Percentiles rank a stretch among this genome's conserved stretches.
Conservation (phyloP, 495 filamentous ascomycete species). For the Articulospora tetracladia region DNA sequence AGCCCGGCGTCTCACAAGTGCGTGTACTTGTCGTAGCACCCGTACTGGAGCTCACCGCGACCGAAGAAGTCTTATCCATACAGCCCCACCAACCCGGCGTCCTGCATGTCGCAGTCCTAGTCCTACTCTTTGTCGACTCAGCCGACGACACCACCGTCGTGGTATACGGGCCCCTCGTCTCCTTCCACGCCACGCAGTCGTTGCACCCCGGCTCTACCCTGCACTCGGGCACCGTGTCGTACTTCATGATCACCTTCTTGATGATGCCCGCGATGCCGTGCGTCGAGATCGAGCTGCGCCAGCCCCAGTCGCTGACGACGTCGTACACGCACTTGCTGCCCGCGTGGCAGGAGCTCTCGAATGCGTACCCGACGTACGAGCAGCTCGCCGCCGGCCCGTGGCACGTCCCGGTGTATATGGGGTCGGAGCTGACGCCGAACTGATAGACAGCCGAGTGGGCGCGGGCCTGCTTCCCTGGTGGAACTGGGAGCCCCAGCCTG, state of each 20-base stretch:
- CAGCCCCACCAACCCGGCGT: not conserved
- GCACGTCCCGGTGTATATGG: constrained; percentile 86
- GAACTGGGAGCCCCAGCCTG: constrained; percentile 77
- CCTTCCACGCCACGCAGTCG: constrained; percentile 90
- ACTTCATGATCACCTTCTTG: constrained; percentile 72
- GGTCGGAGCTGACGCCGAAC: constrained; percentile 91
- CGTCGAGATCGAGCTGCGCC: constrained; percentile 77
- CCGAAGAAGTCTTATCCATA: not conserved
- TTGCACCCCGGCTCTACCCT: constrained; percentile 63
- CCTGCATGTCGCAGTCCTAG: not conserved
- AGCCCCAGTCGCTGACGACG: constrained; percentile 80
- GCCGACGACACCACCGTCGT: constrained; percentile 60
- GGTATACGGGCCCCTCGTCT: constrained; percentile 73
- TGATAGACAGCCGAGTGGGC: constrained; percentile 73
- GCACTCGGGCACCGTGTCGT: constrained; percentile 74
- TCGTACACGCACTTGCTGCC: constrained; percentile 85
- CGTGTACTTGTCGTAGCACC: not conserved
- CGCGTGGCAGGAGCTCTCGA: constrained; percentile 84
- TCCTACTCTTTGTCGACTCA: not conserved
- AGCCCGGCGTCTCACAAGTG: constrained; percentile 19
- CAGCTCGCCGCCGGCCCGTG: constrained; percentile 80
- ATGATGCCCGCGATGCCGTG: constrained; percentile 83
- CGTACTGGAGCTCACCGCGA: not conserved
- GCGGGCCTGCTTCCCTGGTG: constrained; percentile 68
- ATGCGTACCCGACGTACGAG: constrained; percentile 84